A percentile compares a stretch with the other conserved stretches of the same genome.
Conservation (phyloP, 2,329 filamentous ascomycete species). For the Penicillium sp. region DNA sequence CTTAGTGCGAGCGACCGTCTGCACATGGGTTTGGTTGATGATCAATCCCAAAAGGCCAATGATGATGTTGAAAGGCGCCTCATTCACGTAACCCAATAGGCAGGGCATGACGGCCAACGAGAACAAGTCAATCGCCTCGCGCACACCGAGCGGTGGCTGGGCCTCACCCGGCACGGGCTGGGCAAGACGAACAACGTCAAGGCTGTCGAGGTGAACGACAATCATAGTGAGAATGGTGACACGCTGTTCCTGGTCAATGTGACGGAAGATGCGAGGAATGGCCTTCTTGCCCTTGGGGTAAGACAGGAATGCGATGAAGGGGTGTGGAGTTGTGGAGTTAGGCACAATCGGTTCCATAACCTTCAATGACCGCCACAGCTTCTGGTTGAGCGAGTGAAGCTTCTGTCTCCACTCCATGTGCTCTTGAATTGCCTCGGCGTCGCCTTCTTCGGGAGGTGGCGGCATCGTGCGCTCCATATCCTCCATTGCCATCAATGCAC, state of each 20-base stretch:
- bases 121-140: slow-evolving; percentile 92
- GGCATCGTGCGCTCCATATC: slow-evolving; percentile 84
- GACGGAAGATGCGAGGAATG: slow-evolving; percentile 89
- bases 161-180: slow-evolving; percentile 71
- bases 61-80: slow-evolving; percentile 86
- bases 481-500: slow-evolving; percentile 86
- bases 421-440: slow-evolving; percentile 67
- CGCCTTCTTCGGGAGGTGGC: slow-evolving; percentile 62
- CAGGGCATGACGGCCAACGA: slow-evolving; percentile 83
- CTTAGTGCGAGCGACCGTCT: slow-evolving; percentile 79
- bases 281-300: slow-evolving; percentile 96
- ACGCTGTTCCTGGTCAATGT: slow-evolving; percentile 87
- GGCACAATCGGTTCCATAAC: slow-evolving; percentile 86
- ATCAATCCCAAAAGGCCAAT: slow-evolving; percentile 85
- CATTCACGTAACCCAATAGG: slow-evolving; percentile 84
- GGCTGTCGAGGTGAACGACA: slow-evolving; percentile 83
- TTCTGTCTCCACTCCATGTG: slow-evolving; percentile 78
- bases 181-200: slow-evolving; percentile 84
- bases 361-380: slow-evolving; percentile 83
- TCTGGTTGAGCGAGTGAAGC: slow-evolving; percentile 68
- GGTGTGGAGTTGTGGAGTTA: slow-evolving; percentile 70
- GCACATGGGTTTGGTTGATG: slow-evolving; percentile 76
- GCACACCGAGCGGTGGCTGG: slow-evolving; percentile 71
- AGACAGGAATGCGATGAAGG: slow-evolving; percentile 93
- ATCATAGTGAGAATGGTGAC: slow-evolving; percentile 94